Percentiles rank a stretch among this genome's conserved stretches.
Conservation (phyloP, 306 rosid genomes). For the Cicer chorassanicum region DNA sequence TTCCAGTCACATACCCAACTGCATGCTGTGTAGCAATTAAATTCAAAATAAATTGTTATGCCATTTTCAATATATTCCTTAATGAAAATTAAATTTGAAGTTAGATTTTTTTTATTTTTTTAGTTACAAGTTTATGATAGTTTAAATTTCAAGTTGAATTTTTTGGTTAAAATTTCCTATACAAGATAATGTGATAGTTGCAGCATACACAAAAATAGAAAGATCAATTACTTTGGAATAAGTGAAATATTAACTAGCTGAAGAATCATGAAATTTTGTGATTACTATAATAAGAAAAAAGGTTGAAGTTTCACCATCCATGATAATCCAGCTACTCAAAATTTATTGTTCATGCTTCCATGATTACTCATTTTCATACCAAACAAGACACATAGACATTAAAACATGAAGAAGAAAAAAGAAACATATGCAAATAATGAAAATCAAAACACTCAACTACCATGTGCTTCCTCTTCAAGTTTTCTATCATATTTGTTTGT, state of each 20-base stretch:
- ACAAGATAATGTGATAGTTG: conserved; percentile 41
- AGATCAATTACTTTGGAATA: conserved; percentile 39
- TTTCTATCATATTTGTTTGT: conserved; percentile 14
- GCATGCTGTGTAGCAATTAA: conserved; percentile 72
- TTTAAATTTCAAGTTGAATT: conserved; percentile 12
- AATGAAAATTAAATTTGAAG: too few species aligned
- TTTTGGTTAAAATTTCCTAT: conserved; percentile 17
- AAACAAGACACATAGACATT: conserved; percentile 18
- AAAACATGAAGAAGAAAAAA: neutral
- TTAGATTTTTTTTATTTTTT: neutral
- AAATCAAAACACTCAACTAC: conserved; percentile 1
- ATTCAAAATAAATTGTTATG: neutral
- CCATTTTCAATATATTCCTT: too few species aligned
- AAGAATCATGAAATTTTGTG: conserved; percentile 50
- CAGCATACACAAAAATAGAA: conserved; percentile 17
- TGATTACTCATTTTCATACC: conserved; percentile 16
- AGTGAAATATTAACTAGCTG: conserved; percentile 45
- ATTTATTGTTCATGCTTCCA: conserved; percentile 18
- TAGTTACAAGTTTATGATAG: neutral
- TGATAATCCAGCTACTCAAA: conserved; percentile 31
- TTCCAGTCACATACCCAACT: conserved; percentile 94
- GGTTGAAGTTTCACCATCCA: conserved; percentile 35
- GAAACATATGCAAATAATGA: neutral
- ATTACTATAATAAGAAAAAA: conserved; percentile 40
- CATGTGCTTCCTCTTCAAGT: conserved; percentile 25